These are phyloP conservation scores for Aspergillaceae sp. DNA, from an alignment of 2,329 filamentous ascomycete species.

Conservation along the genomic window DNA sequence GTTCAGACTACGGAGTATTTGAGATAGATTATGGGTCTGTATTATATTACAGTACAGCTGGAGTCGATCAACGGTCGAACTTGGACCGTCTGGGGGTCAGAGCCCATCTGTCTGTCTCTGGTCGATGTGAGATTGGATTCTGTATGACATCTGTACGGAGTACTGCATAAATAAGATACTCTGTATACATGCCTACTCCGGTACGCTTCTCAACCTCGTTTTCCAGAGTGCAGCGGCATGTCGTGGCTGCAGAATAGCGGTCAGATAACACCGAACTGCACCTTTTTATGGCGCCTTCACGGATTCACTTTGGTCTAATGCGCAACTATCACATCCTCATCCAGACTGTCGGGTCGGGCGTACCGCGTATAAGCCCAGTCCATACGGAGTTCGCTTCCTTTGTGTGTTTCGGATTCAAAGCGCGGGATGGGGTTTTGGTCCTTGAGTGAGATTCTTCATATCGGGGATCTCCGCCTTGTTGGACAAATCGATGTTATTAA, in stretches of 20 bases:
- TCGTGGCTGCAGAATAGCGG: neutral
- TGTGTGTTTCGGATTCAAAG: neutral
- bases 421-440: neutral
- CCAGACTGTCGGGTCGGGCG: conserved; percentile 18
- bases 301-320: conserved; percentile 10
- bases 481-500: neutral
- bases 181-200: too few relatives aligned
- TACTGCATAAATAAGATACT: too few relatives aligned
- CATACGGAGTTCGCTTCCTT: neutral
- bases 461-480: neutral
- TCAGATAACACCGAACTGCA: neutral
- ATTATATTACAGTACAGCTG: too few relatives aligned
- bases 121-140: too few relatives aligned
- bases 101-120: too few relatives aligned
- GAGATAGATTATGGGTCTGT: too few relatives aligned
- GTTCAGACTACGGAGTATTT: too few relatives aligned
- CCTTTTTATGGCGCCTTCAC: too few relatives aligned
- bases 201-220: too few relatives aligned
- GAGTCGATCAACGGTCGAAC: too few relatives aligned
- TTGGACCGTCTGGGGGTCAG: too few relatives aligned
- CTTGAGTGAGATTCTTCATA: neutral
- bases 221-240: neutral
- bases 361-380: neutral
- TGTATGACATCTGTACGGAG: too few relatives aligned
- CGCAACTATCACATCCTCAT: conserved; percentile 16